Conservation (phyloP, 176 grass and related monocot species). For the Oryza coarctata region DNA sequence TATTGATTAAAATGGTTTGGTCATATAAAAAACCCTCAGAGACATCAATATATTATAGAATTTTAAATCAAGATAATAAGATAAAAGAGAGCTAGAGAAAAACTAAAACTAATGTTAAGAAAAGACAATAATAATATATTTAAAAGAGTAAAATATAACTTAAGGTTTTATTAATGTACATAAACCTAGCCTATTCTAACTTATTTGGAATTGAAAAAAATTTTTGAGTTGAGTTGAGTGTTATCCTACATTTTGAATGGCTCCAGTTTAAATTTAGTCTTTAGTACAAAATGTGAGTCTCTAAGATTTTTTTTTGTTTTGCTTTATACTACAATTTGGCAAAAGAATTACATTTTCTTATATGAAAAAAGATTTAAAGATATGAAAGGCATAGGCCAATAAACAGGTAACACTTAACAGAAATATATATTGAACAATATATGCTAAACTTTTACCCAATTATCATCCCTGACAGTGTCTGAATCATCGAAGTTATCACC, state of each 20-base stretch:
- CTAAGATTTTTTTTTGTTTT: not conserved
- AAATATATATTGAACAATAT: not conserved
- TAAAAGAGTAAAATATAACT: too few species aligned
- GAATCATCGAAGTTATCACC: not conserved
- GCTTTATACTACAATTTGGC: not conserved
- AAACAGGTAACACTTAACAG: not conserved
- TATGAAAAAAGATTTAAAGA: not conserved
- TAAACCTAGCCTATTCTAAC: too few species aligned
- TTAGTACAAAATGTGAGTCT: not conserved
- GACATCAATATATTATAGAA: too few species aligned
- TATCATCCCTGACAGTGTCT: conserved; percentile 39
- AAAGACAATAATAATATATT: too few species aligned
- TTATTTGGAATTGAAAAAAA: too few species aligned
- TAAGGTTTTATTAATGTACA: too few species aligned
- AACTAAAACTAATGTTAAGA: too few species aligned
- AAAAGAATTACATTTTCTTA: not conserved
- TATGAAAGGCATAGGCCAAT: not conserved
- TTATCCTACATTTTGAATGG: not conserved
- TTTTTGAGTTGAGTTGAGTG: too few species aligned
- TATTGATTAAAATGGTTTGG: too few species aligned
- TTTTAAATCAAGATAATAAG: too few species aligned
- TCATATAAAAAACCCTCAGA: too few species aligned
- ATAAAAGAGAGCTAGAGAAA: too few species aligned
- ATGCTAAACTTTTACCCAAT: conserved; percentile 56
- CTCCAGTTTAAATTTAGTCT: not conserved